phyloP scores from a whole-genome alignment of 169 alveolate species.

The Cryptosporidium sp. region DNA sequence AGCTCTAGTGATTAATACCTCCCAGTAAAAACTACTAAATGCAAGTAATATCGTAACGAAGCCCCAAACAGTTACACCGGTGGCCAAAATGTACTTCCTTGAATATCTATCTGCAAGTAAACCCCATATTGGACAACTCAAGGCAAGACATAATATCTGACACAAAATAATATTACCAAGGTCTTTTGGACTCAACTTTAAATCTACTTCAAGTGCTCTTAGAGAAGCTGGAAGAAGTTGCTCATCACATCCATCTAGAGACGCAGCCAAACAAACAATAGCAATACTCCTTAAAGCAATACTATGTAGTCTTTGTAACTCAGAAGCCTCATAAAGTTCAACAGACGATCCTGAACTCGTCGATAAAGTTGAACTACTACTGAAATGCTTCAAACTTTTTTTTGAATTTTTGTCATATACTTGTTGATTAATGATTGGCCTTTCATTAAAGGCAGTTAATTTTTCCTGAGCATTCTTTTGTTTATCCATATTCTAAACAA shows the following conservation, averaged over 20 bases:
- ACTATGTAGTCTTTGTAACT: constrained; percentile 52
- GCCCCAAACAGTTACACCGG: constrained; percentile 90
- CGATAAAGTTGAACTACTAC: constrained; percentile 26
- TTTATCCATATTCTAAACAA: constrained; percentile 35
- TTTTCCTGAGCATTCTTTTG: constrained; percentile 4
- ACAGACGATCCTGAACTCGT: constrained; percentile 51
- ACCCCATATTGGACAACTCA: constrained; percentile 91
- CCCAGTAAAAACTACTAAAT: constrained; percentile 82
- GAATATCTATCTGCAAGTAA: constrained; percentile 87
- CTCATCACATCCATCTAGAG: constrained; percentile 90
- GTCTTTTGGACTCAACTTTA: constrained; percentile 85
- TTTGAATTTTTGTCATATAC: not conserved
- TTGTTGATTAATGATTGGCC: not conserved
- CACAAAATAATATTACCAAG: constrained; percentile 86
- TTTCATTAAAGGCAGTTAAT: constrained; percentile 1
- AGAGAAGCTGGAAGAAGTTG: constrained; percentile 90
- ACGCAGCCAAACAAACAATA: constrained; percentile 87
- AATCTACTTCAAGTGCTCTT: constrained; percentile 90
- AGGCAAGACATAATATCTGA: constrained; percentile 86
- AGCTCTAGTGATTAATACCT: constrained; percentile 83
- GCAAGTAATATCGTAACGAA: constrained; percentile 85
- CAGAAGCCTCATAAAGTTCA: constrained; percentile 60
- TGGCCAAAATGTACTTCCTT: constrained; percentile 85
- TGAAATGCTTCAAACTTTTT: not conserved
- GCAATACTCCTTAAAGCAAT: constrained; percentile 77